Evolutionary conservation across 129 eudicot species (phyloP), one percentile per base, ranked within the genome.

Genomic region (Tagetes patula): DNA sequence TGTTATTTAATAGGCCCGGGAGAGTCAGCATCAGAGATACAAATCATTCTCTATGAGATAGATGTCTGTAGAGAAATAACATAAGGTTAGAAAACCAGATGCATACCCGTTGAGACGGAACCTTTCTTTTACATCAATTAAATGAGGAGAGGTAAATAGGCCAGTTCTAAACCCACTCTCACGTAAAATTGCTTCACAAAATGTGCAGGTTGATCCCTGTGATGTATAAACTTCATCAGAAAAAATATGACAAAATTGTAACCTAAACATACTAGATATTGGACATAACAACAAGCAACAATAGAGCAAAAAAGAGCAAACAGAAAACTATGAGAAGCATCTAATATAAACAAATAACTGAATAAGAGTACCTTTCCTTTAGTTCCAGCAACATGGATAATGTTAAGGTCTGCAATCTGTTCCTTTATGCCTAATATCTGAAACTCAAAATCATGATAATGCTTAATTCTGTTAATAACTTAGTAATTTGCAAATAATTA

Each of bases 301-400:
- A 43, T 53, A 56, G 5, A 68, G 67, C 34, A 76, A 46, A 56
- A 47, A 5, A 34, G 7, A 55, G 36, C 1, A 54, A 33, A 20
- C 10, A 33, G 34, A 59, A 46, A 68, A 14, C 62, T 36, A 20
- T 36, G 58, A 68, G 48, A 56, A 43, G 69, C 12, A 56, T 38
- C 56, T 67, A 36, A 69, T 55, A 43, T 43, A 45, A 75, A 70
- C n/a, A 20, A 20, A 20, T 20, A 20, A 20, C 27, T 20, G 13
- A 70, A 55, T 20, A 10, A 62, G 77, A 61, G 34, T 91, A 92
- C 98, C 96, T 92, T 92, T 73, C 98, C 98, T 83, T 92, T 92
- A 14, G 98, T 92, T 80, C 98, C 98, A 73, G 98, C 95, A 80
- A 92, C 98, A 85, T 92, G 98, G 83, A 92, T 87, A 42, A 92